Evolutionary conservation across 441 rosid species (phyloP).

Genomic region (Euphorbia schlechtendalii): DNA sequence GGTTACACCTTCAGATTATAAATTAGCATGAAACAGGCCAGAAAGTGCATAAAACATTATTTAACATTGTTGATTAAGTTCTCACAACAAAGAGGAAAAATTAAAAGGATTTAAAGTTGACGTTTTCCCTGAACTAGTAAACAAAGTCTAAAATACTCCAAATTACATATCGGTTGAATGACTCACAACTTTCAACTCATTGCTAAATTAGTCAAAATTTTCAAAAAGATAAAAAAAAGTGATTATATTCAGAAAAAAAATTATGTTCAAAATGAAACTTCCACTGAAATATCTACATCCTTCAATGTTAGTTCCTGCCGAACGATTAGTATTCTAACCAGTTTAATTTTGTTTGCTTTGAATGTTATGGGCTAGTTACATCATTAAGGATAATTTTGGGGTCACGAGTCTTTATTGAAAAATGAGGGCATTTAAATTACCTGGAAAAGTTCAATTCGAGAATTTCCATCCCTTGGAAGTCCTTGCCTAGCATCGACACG

Average conservation of each 20-base stretch:
- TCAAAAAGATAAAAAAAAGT: background rate
- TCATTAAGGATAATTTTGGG: background rate
- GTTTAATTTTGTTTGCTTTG: background rate
- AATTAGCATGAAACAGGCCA: background rate
- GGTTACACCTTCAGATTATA: background rate
- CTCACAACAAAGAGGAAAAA: background rate
- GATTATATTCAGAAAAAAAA: background rate
- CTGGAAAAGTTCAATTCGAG: conserved; percentile 87
- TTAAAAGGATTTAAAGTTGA: background rate
- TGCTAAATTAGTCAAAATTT: background rate
- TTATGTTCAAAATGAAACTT: background rate
- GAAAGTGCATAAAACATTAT: background rate
- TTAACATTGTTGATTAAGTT: background rate
- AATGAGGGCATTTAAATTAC: too few relatives aligned
- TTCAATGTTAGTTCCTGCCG: background rate
- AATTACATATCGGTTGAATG: background rate
- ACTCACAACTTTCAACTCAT: background rate
- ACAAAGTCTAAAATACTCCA: background rate
- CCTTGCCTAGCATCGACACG: conserved; percentile 97
- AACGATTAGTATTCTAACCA: background rate
- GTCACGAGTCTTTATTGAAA: background rate
- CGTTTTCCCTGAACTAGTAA: background rate
- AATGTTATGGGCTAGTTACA: background rate
- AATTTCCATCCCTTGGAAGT: conserved; percentile 78
- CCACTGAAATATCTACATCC: background rate